phyloP scores from a whole-genome alignment of 1,284 basidiomycete species.

The Puccinia novopanici region DNA sequence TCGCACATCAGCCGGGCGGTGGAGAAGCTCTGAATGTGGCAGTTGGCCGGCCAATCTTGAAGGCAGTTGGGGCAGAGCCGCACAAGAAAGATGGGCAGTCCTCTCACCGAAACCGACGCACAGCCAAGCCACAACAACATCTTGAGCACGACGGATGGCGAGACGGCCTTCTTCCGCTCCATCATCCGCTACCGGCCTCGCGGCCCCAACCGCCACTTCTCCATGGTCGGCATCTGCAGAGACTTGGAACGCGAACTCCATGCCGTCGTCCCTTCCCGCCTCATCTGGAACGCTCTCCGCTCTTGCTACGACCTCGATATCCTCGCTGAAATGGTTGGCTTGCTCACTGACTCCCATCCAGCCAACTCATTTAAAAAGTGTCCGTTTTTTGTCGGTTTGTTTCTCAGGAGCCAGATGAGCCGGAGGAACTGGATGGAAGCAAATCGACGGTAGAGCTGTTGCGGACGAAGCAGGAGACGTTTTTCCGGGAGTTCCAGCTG shows the following conservation, averaged over 20 bases:
- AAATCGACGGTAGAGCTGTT: conserved; percentile 19
- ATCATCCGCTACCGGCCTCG: conserved; percentile 34
- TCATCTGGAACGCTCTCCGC: conserved; percentile 22
- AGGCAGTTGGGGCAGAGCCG: too few relatives aligned
- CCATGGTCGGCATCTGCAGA: conserved; percentile 44
- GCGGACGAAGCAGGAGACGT: conserved; percentile 7
- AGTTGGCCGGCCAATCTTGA: too few relatives aligned
- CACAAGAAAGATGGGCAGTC: conserved; percentile 4
- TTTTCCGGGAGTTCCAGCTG: conserved; percentile 45
- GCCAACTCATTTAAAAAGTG: background rate
- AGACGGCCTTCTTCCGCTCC: conserved; percentile 46
- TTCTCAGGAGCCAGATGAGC: conserved; percentile 37
- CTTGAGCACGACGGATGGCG: conserved; percentile 28
- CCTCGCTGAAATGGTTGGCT: conserved; percentile 25
- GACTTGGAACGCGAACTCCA: conserved; percentile 43
- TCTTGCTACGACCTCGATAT: conserved; percentile 42
- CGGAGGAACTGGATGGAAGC: conserved; percentile 20
- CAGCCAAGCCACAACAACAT: background rate
- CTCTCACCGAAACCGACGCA: background rate
- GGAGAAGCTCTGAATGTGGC: too few relatives aligned
- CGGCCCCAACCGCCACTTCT: conserved; percentile 35
- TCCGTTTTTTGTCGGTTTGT: background rate
- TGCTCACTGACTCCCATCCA: background rate
- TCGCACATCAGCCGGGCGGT: too few relatives aligned
- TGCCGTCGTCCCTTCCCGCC: conserved; percentile 20